A percentile compares a stretch with the other conserved stretches of the same genome.
phyloP scores from a whole-genome alignment of 495 filamentous ascomycete species.

The Penicillium egyptiacum region DNA sequence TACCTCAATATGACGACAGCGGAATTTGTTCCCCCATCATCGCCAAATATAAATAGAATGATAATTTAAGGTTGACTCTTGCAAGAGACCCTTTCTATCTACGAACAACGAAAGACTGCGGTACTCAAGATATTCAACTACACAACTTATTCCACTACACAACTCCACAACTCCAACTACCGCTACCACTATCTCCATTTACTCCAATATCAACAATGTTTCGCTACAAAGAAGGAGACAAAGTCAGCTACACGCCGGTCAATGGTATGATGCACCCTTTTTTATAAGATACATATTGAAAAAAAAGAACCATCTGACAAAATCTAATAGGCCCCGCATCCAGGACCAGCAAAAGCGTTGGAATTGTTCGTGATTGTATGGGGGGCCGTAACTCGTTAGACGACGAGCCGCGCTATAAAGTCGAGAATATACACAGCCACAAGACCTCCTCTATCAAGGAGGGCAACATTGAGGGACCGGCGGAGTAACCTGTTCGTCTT shows the following conservation, averaged over 20 bases:
- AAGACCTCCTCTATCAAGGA: slow-evolving; percentile 39
- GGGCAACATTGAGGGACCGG: slow-evolving; percentile 36
- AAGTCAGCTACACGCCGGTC: slow-evolving; percentile 38
- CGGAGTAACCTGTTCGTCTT: slow-evolving; percentile 16
- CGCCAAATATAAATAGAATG: slow-evolving; percentile 1
- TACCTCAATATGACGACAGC: slow-evolving; percentile 14
- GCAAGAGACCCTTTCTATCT: background rate
- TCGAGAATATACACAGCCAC: slow-evolving; percentile 38
- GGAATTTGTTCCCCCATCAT: background rate
- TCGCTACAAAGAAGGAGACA: slow-evolving; percentile 26
- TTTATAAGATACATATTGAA: background rate
- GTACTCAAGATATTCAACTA: background rate
- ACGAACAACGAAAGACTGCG: background rate
- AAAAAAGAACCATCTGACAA: background rate
- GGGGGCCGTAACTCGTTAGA: slow-evolving; percentile 28
- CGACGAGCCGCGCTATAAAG: slow-evolving; percentile 33
- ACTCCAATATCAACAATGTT: slow-evolving; percentile 23
- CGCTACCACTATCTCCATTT: background rate
- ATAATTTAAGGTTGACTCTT: background rate
- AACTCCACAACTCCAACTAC: background rate
- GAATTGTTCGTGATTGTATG: slow-evolving; percentile 29
- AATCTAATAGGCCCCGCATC: slow-evolving; percentile 28
- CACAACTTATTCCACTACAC: background rate
- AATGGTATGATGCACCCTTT: slow-evolving; percentile 26
- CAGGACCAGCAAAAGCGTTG: slow-evolving; percentile 30